phyloP scores from a whole-genome alignment of 1,284 basidiomycete genomes.

The Trametes hirsuta region DNA sequence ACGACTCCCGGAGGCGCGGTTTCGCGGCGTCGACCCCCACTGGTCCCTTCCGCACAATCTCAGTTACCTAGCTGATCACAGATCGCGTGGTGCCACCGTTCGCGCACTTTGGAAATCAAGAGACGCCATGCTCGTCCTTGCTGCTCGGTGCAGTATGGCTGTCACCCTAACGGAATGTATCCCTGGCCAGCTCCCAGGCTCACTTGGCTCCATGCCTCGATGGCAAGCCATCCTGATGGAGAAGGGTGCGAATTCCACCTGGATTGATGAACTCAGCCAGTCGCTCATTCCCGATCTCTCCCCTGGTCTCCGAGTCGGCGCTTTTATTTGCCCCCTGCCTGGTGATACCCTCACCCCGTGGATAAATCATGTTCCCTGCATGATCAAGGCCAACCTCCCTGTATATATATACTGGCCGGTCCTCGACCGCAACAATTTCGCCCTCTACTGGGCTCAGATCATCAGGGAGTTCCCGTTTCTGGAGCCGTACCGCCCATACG shows the following conservation, averaged over 20 bases:
- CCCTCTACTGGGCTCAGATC: neutral
- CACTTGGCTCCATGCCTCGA: neutral
- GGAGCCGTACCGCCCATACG: neutral
- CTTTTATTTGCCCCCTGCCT: neutral
- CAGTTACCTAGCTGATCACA: neutral
- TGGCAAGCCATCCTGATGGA: neutral
- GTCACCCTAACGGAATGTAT: neutral
- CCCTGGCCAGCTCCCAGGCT: neutral
- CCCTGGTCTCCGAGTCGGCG: neutral
- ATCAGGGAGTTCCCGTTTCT: neutral
- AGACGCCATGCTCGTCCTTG: neutral
- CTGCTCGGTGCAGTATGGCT: slow-evolving; percentile 3
- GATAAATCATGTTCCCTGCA: slow-evolving; percentile 6
- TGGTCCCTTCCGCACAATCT: neutral
- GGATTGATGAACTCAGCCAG: neutral
- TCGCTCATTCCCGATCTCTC: neutral
- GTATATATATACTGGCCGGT: slow-evolving; percentile 1
- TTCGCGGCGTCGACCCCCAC: neutral
- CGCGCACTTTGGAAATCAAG: neutral
- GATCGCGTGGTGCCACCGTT: neutral
- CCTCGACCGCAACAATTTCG: neutral
- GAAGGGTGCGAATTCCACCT: neutral
- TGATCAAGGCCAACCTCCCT: slow-evolving; percentile 2
- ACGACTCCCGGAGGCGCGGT: neutral
- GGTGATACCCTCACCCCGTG: neutral